Percentiles rank a stretch among this genome's conserved stretches.
These are phyloP conservation scores for Nakaseomyces delphensis DNA, from an alignment of 1,139 yeast species.

Conservation along the genomic window DNA sequence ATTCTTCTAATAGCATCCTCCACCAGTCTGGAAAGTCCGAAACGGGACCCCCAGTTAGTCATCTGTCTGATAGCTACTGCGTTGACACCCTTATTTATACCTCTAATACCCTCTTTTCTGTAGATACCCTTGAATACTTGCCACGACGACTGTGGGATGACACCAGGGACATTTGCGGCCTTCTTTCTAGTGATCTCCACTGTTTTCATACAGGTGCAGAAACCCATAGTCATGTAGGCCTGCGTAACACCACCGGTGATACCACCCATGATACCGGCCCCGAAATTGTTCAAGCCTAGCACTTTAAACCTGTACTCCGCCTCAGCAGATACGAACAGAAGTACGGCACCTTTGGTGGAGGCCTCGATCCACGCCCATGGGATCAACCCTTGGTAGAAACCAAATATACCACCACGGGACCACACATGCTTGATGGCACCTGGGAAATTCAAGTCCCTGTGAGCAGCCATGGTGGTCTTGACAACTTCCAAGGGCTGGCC, in stretches of 20 bases:
- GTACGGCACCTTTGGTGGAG: conserved; percentile 97
- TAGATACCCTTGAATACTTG: conserved; percentile 81
- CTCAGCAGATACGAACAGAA: conserved; percentile 85
- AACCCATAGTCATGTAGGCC: conserved; percentile 93
- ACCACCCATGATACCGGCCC: conserved; percentile 92
- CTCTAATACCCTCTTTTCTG: conserved; percentile 77
- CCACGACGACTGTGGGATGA: conserved; percentile 64
- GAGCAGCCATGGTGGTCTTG: conserved; percentile 98
- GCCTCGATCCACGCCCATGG: conserved; percentile 99
- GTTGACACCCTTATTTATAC: conserved; percentile 95
- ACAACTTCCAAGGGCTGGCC: conserved; percentile 96
- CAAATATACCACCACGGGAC: conserved; percentile 86
- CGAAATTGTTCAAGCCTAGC: conserved; percentile 61
- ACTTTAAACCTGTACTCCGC: conserved; percentile 68
- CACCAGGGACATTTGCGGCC: conserved; percentile 61
- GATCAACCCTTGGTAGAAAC: conserved; percentile 92
- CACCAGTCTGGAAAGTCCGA: conserved; percentile 84
- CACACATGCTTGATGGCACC: conserved; percentile 71
- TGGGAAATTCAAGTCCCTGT: conserved; percentile 59
- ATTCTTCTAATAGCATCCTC: conserved; percentile 69
- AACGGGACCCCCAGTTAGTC: conserved; percentile 98
- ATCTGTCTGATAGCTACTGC: conserved; percentile 99
- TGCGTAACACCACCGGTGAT: conserved; percentile 87
- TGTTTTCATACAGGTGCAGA: conserved; percentile 96
- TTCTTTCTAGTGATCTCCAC: conserved; percentile 91